These are phyloP conservation scores for Anthostomella pinea DNA, from an alignment of 2,329 filamentous ascomycete genomes.

Conservation along the genomic window DNA sequence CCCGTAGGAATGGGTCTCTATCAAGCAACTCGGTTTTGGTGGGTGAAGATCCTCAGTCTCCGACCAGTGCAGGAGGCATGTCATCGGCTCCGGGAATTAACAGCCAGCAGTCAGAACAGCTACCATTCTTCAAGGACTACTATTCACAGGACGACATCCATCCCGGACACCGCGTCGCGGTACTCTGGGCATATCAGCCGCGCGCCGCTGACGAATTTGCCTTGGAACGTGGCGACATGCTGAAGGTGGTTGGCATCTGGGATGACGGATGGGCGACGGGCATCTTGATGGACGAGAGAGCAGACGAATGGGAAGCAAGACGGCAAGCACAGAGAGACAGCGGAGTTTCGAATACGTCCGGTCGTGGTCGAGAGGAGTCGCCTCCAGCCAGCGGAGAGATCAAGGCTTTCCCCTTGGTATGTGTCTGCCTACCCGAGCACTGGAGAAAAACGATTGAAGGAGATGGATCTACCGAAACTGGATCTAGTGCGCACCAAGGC, in stretches of 20 bases:
- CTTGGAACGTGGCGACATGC: constrained; percentile 92
- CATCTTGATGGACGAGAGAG: constrained; percentile 74
- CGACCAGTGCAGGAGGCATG: constrained; percentile 67
- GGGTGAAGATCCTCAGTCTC: constrained; percentile 69
- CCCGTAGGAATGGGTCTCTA: constrained; percentile 79
- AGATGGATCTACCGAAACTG: constrained; percentile 68
- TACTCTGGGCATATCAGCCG: constrained; percentile 95
- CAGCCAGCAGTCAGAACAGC: constrained; percentile 91
- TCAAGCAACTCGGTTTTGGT: constrained; percentile 79
- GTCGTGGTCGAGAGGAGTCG: constrained; percentile 55
- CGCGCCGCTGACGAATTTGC: constrained; percentile 91
- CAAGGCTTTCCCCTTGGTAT: constrained; percentile 96
- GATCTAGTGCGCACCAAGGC: constrained; percentile 39
- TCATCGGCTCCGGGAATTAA: constrained; percentile 81
- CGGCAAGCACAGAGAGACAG: constrained; percentile 83
- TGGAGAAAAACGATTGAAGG: constrained; percentile 97
- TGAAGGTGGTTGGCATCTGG: constrained; percentile 98
- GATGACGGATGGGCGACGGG: constrained; percentile 99
- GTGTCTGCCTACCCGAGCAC: constrained; percentile 90
- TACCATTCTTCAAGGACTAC: constrained; percentile 97
- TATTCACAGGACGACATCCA: constrained; percentile 97
- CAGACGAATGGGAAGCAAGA: constrained; percentile 83
- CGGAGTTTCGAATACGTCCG: constrained; percentile 81
- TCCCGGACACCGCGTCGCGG: constrained; percentile 83
- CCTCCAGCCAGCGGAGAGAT: constrained; percentile 75